Evolutionary conservation across 1,284 basidiomycete species (phyloP).

Genomic region (Agaricales sp.): DNA sequence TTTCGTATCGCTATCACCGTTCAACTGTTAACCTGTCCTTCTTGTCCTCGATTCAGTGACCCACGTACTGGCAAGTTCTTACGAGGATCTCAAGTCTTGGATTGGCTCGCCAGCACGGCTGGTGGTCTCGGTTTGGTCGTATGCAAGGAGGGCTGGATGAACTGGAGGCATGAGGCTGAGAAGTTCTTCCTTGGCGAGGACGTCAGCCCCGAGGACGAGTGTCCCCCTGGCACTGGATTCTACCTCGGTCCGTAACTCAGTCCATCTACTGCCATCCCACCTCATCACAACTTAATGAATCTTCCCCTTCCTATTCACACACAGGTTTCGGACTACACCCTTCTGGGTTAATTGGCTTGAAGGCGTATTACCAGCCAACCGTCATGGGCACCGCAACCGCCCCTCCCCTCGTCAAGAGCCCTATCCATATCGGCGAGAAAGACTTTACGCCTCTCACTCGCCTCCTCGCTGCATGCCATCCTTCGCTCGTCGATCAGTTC

Average conservation of each 20-base stretch:
- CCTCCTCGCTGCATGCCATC: slow-evolving; percentile 16
- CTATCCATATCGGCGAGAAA: slow-evolving; percentile 15
- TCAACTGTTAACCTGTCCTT: neutral
- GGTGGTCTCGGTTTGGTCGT: neutral
- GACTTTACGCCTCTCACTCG: slow-evolving; percentile 14
- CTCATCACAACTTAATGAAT: too few relatives aligned
- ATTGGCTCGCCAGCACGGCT: neutral
- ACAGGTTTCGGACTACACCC: neutral
- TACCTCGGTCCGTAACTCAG: slow-evolving; percentile 1
- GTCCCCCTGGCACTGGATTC: neutral
- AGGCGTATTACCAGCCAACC: neutral
- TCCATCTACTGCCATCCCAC: neutral
- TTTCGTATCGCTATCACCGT: neutral
- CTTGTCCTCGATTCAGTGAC: neutral
- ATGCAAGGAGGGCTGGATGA: neutral
- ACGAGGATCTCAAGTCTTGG: neutral
- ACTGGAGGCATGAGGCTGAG: neutral
- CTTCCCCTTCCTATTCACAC: neutral
- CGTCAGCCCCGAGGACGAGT: neutral
- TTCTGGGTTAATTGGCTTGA: neutral
- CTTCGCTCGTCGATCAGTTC: slow-evolving; percentile 15
- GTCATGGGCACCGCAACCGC: neutral
- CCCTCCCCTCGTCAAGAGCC: neutral
- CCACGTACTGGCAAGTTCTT: neutral
- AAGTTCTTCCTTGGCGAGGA: neutral